Base-by-base conservation (phyloP, 805 yeast species). In the Yarrowia bubula region DNA sequence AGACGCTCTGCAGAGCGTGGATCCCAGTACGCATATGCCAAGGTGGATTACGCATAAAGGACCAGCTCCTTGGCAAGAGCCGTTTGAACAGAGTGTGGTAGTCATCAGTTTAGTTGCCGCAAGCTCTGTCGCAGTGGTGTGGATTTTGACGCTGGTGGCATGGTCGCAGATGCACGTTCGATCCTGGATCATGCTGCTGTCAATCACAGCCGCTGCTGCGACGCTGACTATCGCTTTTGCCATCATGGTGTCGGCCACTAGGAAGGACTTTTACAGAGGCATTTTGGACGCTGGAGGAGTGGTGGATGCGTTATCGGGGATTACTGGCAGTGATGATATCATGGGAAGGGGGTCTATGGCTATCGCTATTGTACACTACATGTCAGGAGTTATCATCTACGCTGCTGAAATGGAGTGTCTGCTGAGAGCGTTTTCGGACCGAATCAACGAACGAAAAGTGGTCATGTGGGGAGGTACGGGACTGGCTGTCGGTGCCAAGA, bases 41-140 rank as follows among this genome's bases (percentile, higher is more conserved):
- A 8, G 8, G 5, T 57, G 63, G 63, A 43, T 43, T 11, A 32
- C 15, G 6, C 63, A 57, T 22, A 3, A 32, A 1, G 50, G 50
- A 3, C 63, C 63, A 3, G 50, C 63, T 3, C 63, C 63, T 6
- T 57, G 63, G 63, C 63, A 57, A 17, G 63, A 57, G 6, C 50
- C 63, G 39, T 57, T 57, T 18, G 42, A 57, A 31, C 48, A 57
- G 39, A 32, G 41, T n/a, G 63, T 57, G 32, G 50, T 43, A 9
- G 28, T 57, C 1, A 33, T 57, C 6, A 42, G 50, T 1, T 41
- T 57, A 6, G 50, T 57, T 8, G 63, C 63, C 9, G 63, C 63
- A 0, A 32, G 50, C 18, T 42, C 42, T 8, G 63, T 57, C 50
- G 50, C 63, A 7, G 50, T 57, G 42, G 48, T 43, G n/a, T 57